Conservation (phyloP, 73 alveolate species). For the Tetrahymena elliotti region DNA sequence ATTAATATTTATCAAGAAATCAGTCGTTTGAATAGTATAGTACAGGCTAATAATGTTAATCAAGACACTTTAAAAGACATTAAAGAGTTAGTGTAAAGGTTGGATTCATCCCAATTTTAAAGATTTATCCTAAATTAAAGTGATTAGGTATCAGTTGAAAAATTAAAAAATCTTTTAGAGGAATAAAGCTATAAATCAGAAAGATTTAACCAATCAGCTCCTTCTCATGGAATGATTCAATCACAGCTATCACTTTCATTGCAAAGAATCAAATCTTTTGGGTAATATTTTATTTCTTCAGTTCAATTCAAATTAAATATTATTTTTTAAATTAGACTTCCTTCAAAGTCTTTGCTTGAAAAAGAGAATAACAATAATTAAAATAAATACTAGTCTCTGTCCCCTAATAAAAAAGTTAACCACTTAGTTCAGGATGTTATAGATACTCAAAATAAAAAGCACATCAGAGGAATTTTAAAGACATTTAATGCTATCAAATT, state of each 20-base stretch:
- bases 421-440: background rate
- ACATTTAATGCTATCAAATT: background rate
- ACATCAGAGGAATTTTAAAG: background rate
- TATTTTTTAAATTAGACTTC: background rate
- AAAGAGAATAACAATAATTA: background rate
- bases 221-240: background rate
- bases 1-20: background rate
- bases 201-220: background rate
- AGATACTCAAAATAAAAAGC: background rate
- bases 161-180: background rate
- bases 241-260: background rate
- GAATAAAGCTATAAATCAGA: background rate
- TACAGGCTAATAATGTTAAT: background rate
- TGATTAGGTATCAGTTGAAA: background rate
- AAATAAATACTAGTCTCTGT: background rate
- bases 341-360: background rate
- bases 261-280: background rate
- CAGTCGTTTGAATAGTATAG: background rate
- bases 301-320: background rate
- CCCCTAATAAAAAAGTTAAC: background rate
- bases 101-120: background rate
- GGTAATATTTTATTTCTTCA: background rate
- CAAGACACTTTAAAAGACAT: background rate
- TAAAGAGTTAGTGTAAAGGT: background rate
- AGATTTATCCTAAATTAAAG: background rate